Conservation (phyloP, 257 asterid species). For the Fraxinus pennsylvanica region DNA sequence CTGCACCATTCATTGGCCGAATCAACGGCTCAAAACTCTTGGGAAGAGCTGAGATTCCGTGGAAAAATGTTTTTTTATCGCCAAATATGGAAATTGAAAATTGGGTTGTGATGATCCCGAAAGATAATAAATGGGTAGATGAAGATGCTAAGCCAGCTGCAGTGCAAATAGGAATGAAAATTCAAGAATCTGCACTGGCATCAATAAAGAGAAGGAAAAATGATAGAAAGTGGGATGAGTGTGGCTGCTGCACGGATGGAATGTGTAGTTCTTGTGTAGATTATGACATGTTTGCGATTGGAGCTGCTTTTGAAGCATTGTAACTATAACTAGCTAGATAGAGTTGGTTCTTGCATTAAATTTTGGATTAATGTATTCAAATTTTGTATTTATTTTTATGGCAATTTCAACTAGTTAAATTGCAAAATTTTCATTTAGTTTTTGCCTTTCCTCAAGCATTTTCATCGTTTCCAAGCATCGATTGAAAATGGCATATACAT, state of each 20-base stretch:
- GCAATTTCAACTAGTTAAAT: no score
- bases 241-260: constrained; percentile 43
- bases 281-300: constrained; percentile 50
- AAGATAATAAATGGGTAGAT: constrained; percentile 18
- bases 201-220: not conserved
- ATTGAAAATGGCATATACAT: no score
- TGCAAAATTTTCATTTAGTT: no score
- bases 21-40: constrained; percentile 48
- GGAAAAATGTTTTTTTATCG: constrained; percentile 41
- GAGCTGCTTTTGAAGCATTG: constrained; percentile 1
- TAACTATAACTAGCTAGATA: no score
- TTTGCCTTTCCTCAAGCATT: not conserved
- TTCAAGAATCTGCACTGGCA: constrained; percentile 22
- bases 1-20: constrained; percentile 21
- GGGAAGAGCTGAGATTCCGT: constrained; percentile 59
- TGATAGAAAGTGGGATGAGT: constrained; percentile 30
- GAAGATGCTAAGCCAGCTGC: constrained; percentile 53
- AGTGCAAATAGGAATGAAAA: constrained; percentile 45
- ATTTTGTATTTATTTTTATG: no score
- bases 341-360: no score
- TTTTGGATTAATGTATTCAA: no score
- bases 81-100: constrained; percentile 42
- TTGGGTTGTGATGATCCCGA: constrained; percentile 49
- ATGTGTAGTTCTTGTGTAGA: constrained; percentile 38
- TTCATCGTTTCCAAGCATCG: no score